A percentile compares a stretch with the other conserved stretches of the same genome.
These are phyloP conservation scores for Phytophthora colocasiae DNA, from an alignment of 352 stramenopile genomes.

Conservation along the genomic window DNA sequence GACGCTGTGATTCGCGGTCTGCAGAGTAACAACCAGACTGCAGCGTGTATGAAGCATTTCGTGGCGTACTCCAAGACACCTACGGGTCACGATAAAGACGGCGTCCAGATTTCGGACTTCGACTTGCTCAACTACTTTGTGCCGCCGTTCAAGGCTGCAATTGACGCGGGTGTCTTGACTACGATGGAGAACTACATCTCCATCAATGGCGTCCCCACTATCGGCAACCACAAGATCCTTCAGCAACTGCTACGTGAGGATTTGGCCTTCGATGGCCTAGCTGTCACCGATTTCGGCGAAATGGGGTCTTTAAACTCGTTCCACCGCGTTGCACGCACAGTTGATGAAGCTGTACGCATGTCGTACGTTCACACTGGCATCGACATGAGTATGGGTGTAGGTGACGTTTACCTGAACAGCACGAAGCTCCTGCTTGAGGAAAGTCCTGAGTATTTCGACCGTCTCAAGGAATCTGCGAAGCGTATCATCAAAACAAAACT, in stretches of 20 bases:
- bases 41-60: conserved; percentile 88
- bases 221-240: conserved; percentile 77
- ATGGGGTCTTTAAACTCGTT: conserved; percentile 81
- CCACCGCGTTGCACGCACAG: conserved; percentile 46
- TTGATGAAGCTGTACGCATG: conserved; percentile 58
- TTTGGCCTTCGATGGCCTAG: conserved; percentile 79
- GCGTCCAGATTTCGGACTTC: conserved; percentile 67
- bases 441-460: conserved; percentile 38
- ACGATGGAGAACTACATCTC: conserved; percentile 94
- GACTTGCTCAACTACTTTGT: conserved; percentile 84
- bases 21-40: conserved; percentile 63
- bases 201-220: conserved; percentile 87
- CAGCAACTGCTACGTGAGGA: conserved; percentile 74
- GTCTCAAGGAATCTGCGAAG: conserved; percentile 60
- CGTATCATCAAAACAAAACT: conserved; percentile 78
- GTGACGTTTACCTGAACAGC: conserved; percentile 46
- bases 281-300: conserved; percentile 91
- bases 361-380: conserved; percentile 74
- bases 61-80: conserved; percentile 71
- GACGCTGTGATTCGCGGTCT: conserved; percentile 73
- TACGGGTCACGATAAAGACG: conserved; percentile 77
- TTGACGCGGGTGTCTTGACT: conserved; percentile 72
- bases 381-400: conserved; percentile 90
- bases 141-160: conserved; percentile 72
- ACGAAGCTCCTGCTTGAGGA: conserved; percentile 47